Evolutionary conservation across 495 filamentous ascomycete genomes (phyloP), one percentile per base, ranked within the genome.

Genomic region (Collariella sp.): DNA sequence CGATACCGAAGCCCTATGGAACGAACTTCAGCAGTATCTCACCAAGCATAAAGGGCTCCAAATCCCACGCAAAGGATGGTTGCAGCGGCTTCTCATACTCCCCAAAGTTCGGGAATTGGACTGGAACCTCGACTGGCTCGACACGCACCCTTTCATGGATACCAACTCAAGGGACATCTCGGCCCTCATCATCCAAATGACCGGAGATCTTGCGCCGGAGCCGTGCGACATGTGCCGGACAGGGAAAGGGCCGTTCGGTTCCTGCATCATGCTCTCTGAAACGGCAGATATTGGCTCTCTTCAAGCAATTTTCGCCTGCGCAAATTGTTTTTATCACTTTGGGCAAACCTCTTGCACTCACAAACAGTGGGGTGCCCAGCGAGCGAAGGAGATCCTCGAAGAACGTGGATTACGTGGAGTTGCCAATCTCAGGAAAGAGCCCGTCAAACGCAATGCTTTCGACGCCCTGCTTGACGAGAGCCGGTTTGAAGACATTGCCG

Each of bases 241-340:
- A 1, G 65, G 65, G 5, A 63, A 52, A 16, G 68, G 68, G 0
- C 65, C 62, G 0, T 71, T 67, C 39, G 29, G 46, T 10, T 66
- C 66, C 0, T 71, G 69, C 47, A 34, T 63, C 20, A 59, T 70
- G 52, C 54, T 71, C 10, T 61, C 65, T 1, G 16, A 29, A 0
- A 45, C 52, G 13, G 65, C 60, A 0, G 55, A 52, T 0, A 24
- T 24, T 0, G 40, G 15, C 4, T 31, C 59, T 0, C 40, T 65
- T 24, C 0, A 50, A 44, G 26, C 3, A n/a, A 38, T 70, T 6
- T 13, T 60, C 3, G 19, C 51, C 10, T 71, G 69, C 20, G 69
- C 64, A 9, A 70, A 67, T 26, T 71, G 69, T 44, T 66, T 61
- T 16, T 70, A 71, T 33, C 63, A 67, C 23, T 50, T n/a, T 40